Conservation (phyloP, 192 early-diverging fungal genomes). For the Spizellomyces sp. region DNA sequence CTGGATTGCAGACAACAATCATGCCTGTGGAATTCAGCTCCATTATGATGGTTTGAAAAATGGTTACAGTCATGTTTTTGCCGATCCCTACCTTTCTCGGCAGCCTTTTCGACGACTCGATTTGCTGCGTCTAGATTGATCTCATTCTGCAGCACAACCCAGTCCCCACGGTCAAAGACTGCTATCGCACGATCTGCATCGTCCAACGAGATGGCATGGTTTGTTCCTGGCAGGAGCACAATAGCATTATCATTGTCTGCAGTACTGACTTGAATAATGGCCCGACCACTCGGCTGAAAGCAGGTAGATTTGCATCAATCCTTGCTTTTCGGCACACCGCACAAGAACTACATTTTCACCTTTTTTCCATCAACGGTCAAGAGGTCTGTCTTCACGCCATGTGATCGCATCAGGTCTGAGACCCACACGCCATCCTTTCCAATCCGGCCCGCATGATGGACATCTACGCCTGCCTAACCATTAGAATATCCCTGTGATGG, state of each 20-base stretch:
- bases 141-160: slow-evolving; percentile 89
- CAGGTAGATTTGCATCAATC: slow-evolving; percentile 8
- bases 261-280: slow-evolving; percentile 80
- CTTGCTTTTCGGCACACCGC: too few relatives aligned
- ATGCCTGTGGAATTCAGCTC: slow-evolving; percentile 50
- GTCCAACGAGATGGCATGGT: slow-evolving; percentile 23
- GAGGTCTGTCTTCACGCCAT: slow-evolving; percentile 68
- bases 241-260: slow-evolving; percentile 83
- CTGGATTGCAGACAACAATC: slow-evolving; percentile 81
- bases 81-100: slow-evolving; percentile 14
- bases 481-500: not conserved
- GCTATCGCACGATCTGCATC: slow-evolving; percentile 49
- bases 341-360: not conserved
- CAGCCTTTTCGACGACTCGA: slow-evolving; percentile 17
- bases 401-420: slow-evolving; percentile 58
- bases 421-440: slow-evolving; percentile 85
- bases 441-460: slow-evolving; percentile 77
- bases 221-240: slow-evolving; percentile 63
- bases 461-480: slow-evolving; percentile 60
- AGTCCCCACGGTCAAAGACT: slow-evolving; percentile 63
- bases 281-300: slow-evolving; percentile 71
- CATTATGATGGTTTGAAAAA: not conserved
- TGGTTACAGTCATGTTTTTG: not conserved
- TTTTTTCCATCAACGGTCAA: slow-evolving; percentile 53
- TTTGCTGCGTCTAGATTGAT: slow-evolving; percentile 50